Evolutionary conservation across 345 rosid genomes (phyloP).

Genomic region (Excoecaria agallocha): DNA sequence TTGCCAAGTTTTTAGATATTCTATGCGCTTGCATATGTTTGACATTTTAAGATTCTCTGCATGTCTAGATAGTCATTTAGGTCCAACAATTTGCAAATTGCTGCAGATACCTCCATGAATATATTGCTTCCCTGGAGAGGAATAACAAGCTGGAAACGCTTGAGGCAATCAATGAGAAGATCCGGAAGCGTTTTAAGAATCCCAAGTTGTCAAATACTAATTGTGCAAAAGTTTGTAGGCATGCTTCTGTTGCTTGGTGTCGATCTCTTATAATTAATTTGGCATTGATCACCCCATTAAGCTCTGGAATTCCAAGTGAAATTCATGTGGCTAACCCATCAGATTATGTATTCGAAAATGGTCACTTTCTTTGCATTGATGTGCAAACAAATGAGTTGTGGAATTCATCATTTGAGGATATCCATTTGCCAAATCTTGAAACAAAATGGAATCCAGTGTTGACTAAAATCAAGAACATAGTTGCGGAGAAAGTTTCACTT

Average conservation of each 20-base stretch:
- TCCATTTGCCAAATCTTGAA: constrained; percentile 51
- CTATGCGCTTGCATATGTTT: neutral
- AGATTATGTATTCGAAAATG: constrained; percentile 44
- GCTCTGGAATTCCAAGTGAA: constrained; percentile 45
- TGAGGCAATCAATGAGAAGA: constrained; percentile 82
- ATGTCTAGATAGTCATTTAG: neutral
- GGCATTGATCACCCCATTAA: constrained; percentile 71
- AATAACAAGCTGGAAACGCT: constrained; percentile 73
- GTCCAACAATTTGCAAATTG: constrained; percentile 18
- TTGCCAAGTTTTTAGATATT: neutral
- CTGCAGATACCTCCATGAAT: constrained; percentile 68
- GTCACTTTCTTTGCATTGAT: constrained; percentile 68
- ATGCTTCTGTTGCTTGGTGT: constrained; percentile 94
- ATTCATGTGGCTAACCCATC: constrained; percentile 34
- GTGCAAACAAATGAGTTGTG: constrained; percentile 62
- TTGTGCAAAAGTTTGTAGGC: constrained; percentile 84
- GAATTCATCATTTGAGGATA: constrained; percentile 67
- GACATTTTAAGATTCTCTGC: neutral
- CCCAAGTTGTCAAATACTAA: constrained; percentile 74
- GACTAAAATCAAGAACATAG: constrained; percentile 58
- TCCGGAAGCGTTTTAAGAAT: constrained; percentile 89
- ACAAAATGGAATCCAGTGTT: constrained; percentile 68
- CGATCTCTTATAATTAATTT: constrained; percentile 66
- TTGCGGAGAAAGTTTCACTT: constrained; percentile 56
- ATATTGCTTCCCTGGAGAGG: constrained; percentile 59